A percentile compares a stretch with the other conserved stretches of the same genome.
phyloP scores from a whole-genome alignment of 1,284 basidiomycete species.

The Cyathus pygmaeus region DNA sequence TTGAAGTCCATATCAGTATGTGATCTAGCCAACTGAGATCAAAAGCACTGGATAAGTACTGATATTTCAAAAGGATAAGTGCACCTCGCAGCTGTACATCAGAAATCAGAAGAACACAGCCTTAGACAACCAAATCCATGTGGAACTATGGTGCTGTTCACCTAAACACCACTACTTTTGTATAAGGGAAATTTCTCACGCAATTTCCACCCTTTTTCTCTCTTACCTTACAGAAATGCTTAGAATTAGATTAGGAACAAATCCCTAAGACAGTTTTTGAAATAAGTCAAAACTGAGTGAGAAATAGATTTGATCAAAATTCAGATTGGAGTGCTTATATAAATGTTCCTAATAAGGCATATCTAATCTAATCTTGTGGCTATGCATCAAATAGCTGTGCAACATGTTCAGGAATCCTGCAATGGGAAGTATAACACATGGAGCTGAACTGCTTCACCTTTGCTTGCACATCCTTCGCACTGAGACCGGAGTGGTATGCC shows the following conservation, averaged over 20 bases:
- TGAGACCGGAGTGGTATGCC: conserved; percentile 25
- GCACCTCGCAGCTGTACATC: too few relatives aligned
- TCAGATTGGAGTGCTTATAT: neutral
- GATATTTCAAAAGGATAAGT: too few relatives aligned
- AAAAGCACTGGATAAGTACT: too few relatives aligned
- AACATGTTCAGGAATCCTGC: conserved; percentile 24
- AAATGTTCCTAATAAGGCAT: neutral
- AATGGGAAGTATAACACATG: conserved; percentile 25
- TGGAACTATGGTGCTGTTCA: neutral
- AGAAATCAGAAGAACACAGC: too few relatives aligned
- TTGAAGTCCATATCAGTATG: too few relatives aligned
- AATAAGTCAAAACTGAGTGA: neutral
- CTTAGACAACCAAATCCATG: too few relatives aligned
- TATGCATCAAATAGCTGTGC: conserved; percentile 19
- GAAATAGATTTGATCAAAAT: neutral
- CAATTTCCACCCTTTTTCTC: neutral
- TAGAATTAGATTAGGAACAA: neutral
- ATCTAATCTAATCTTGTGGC: neutral
- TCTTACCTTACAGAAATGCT: neutral
- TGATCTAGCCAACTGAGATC: too few relatives aligned
- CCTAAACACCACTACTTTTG: neutral
- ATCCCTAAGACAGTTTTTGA: neutral
- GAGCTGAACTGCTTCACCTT: conserved; percentile 31
- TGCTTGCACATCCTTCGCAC: conserved; percentile 28
- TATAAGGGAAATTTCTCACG: neutral